Conservation (phyloP, 225 moss, liverwort and hornwort species). For the Polytrichum commune region DNA sequence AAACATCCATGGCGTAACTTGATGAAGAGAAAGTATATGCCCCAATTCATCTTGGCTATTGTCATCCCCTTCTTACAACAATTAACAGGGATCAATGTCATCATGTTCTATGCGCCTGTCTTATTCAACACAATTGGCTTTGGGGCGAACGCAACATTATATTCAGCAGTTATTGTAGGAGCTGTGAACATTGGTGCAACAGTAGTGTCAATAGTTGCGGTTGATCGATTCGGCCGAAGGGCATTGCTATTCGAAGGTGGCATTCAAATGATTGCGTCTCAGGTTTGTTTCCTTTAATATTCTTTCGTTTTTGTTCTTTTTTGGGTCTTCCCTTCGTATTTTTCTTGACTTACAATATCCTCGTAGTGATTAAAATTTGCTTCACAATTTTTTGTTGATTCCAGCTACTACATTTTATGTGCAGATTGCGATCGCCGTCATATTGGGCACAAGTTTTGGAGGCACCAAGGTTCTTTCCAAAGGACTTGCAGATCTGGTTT, state of each 20-base stretch:
- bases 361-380: neutral
- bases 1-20: slow-evolving; percentile 37
- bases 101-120: slow-evolving; percentile 54
- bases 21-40: slow-evolving; percentile 26
- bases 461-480: slow-evolving; percentile 9
- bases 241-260: slow-evolving; percentile 48
- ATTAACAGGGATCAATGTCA: slow-evolving; percentile 54
- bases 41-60: slow-evolving; percentile 45
- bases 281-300: slow-evolving; percentile 15
- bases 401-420: neutral
- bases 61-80: slow-evolving; percentile 60
- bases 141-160: slow-evolving; percentile 37
- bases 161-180: slow-evolving; percentile 44
- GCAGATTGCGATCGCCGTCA: slow-evolving; percentile 34
- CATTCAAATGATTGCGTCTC: slow-evolving; percentile 54
- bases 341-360: no score
- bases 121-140: slow-evolving; percentile 55
- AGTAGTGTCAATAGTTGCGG: slow-evolving; percentile 34
- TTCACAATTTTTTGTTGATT: neutral
- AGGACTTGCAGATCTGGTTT: slow-evolving; percentile 4
- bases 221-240: slow-evolving; percentile 37
- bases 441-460: slow-evolving; percentile 31
- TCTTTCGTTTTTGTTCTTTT: no score
- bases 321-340: no score
- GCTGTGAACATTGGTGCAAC: slow-evolving; percentile 45